Conservation (phyloP, 352 stramenopile species). For the Pythium rhizo-oryzae region DNA sequence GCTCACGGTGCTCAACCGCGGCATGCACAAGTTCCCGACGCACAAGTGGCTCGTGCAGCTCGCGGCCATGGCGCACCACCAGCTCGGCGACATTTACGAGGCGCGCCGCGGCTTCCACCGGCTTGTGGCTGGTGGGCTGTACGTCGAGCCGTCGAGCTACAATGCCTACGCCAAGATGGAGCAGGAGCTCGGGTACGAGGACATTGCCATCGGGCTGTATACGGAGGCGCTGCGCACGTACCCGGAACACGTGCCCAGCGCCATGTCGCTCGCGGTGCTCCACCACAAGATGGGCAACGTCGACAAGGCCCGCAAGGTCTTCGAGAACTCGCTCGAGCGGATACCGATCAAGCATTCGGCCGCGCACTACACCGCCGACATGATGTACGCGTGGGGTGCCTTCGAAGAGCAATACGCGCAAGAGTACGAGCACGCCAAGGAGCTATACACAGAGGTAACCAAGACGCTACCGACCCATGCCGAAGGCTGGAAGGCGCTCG, state of each 20-base stretch:
- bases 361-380: slow-evolving; percentile 52
- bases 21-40: slow-evolving; percentile 67
- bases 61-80: slow-evolving; percentile 75
- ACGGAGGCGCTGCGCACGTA: slow-evolving; percentile 54
- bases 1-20: slow-evolving; percentile 65
- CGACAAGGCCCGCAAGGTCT: slow-evolving; percentile 56
- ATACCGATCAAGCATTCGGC: slow-evolving; percentile 29
- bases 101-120: slow-evolving; percentile 69
- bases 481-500: slow-evolving; percentile 71
- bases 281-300: slow-evolving; percentile 54
- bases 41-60: slow-evolving; percentile 86
- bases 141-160: slow-evolving; percentile 71
- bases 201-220: slow-evolving; percentile 68
- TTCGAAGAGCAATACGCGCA: slow-evolving; percentile 76
- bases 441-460: slow-evolving; percentile 77
- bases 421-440: slow-evolving; percentile 67
- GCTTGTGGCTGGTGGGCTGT: slow-evolving; percentile 74
- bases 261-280: slow-evolving; percentile 78
- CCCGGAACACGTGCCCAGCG: slow-evolving; percentile 73
- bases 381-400: slow-evolving; percentile 69
- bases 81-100: slow-evolving; percentile 78
- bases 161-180: slow-evolving; percentile 89
- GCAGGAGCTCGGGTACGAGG: slow-evolving; percentile 72
- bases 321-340: slow-evolving; percentile 64
- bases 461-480: slow-evolving; percentile 62